A percentile compares a stretch with the other conserved stretches of the same genome.
Conservation (phyloP, 2,329 filamentous ascomycete genomes). For the Ilyonectria mors-panacis region DNA sequence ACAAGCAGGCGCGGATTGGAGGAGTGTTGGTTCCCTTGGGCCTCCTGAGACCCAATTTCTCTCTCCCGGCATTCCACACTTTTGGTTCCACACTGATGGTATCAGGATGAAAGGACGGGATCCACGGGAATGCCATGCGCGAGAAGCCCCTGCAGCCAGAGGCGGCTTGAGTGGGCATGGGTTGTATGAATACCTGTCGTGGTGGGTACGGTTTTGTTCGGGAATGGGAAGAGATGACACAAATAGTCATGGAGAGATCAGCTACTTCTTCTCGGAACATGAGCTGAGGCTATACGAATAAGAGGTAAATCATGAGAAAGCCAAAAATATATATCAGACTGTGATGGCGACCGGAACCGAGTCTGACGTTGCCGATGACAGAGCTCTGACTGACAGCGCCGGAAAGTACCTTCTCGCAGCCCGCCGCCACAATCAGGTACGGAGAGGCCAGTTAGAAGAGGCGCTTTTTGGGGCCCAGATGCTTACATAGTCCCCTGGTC, state of each 20-base stretch:
- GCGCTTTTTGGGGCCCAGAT: not conserved
- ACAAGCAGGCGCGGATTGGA: not conserved
- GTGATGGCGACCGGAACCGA: not conserved
- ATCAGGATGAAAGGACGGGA: conserved; percentile 12
- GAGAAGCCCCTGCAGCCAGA: conserved; percentile 11
- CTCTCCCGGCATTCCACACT: conserved; percentile 25
- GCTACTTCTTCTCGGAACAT: not conserved
- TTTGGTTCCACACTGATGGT: conserved; percentile 21
- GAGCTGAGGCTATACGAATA: not conserved
- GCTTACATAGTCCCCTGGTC: not conserved
- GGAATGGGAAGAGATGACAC: conserved; percentile 4
- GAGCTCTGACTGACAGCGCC: conserved; percentile 12
- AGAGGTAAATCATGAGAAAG: not conserved
- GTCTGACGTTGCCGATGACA: not conserved
- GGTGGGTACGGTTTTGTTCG: conserved; percentile 16
- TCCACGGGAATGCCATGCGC: conserved; percentile 26
- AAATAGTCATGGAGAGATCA: not conserved
- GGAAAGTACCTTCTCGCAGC: not conserved
- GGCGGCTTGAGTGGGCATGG: not conserved
- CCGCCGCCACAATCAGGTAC: conserved; percentile 18
- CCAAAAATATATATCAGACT: not conserved
- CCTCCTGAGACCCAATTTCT: conserved; percentile 27
- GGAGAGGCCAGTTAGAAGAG: conserved; percentile 4
- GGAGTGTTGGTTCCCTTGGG: conserved; percentile 5
- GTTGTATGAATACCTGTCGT: not conserved